Base-by-base conservation (phyloP, 495 filamentous ascomycete species). In the Penicillium antarcticum region DNA sequence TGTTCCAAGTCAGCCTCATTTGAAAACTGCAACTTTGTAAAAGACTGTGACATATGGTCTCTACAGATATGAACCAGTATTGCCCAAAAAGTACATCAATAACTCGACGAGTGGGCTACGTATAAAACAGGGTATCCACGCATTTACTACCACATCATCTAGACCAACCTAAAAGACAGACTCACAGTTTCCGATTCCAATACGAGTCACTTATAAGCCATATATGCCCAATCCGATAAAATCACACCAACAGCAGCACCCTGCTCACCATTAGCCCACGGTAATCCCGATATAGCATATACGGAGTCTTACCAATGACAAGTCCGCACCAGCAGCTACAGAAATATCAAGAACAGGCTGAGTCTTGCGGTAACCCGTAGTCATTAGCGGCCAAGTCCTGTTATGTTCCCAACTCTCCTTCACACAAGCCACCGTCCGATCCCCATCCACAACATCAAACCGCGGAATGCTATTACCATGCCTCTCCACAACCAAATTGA, bases 361-460 rank as follows among this genome's bases (percentile, higher is more conserved):
- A 42, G 24, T 2, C 21, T 12, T 31, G 21, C 10, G 18, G 19
- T 10, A 26, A 26, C 21, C 13, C 4, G 21, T n/a, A 19, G 24
- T 42, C 21, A 42, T 42, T 5, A 42, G 26, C 0, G 21, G 40
- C 7, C 24, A 29, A 42, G 10, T 42, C 21, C 26, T 16, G 40
- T 42, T 42, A 12, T 29, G 40, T 12, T 42, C 19, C 26, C 11
- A 26, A 42, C 40, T 42, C n/a, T 42, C 21, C 8, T 19, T 5
- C 14, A 42, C 40, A n/a, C 13, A 8, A 8, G 19, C 40, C 9
- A 42, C 21, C 14, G 24, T 42, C 21, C 21, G 4, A 42, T 42
- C 40, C 12, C 40, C 40, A 23, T 42, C 40, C 40, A 42, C 40
- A 23, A 42, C 11, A 42, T 42, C 40, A 42, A n/a, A 42, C 6